Conservation (phyloP, 2,329 filamentous ascomycete species). For the Aspergillus fumigatus region DNA sequence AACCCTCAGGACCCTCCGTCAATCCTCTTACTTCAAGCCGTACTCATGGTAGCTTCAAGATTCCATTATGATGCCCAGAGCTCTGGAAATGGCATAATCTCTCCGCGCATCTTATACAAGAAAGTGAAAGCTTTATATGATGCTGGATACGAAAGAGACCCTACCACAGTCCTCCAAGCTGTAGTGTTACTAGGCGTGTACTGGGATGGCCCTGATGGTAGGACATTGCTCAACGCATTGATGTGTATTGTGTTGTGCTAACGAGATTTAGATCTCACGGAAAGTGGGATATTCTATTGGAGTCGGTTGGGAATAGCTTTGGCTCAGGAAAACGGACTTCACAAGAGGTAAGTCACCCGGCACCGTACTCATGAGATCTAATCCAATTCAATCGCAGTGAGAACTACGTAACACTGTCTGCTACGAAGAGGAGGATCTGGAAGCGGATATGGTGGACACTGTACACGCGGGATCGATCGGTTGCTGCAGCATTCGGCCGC, state of each 20-base stretch:
- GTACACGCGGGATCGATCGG: conserved; percentile 12
- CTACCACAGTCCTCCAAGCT: conserved; percentile 5
- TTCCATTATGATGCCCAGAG: not conserved
- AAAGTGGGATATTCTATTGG: conserved; percentile 14
- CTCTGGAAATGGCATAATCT: not conserved
- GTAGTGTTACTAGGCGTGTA: conserved; percentile 9
- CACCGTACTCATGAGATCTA: not conserved
- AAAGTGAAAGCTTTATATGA: conserved; percentile 13
- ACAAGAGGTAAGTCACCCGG: conserved; percentile 2
- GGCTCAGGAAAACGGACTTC: conserved; percentile 8
- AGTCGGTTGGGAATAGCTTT: conserved; percentile 12
- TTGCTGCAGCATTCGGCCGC: conserved; percentile 13
- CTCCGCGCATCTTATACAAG: conserved; percentile 9
- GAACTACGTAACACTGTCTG: conserved; percentile 2
- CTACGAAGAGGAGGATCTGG: conserved; percentile 2
- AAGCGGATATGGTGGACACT: conserved; percentile 15
- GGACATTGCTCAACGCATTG: not conserved
- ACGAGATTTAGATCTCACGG: conserved; percentile 8
- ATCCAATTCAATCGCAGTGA: conserved; percentile 4
- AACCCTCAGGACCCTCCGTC: conserved; percentile 2
- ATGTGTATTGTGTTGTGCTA: conserved; percentile 1
- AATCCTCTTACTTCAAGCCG: conserved; percentile 9
- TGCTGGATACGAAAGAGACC: conserved; percentile 8
- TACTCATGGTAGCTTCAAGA: conserved; percentile 11
- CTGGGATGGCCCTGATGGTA: conserved; percentile 14